A percentile compares a stretch with the other conserved stretches of the same genome.
Evolutionary conservation across 306 rosid species (phyloP).

Genomic region (Casuarina cunninghamiana): DNA sequence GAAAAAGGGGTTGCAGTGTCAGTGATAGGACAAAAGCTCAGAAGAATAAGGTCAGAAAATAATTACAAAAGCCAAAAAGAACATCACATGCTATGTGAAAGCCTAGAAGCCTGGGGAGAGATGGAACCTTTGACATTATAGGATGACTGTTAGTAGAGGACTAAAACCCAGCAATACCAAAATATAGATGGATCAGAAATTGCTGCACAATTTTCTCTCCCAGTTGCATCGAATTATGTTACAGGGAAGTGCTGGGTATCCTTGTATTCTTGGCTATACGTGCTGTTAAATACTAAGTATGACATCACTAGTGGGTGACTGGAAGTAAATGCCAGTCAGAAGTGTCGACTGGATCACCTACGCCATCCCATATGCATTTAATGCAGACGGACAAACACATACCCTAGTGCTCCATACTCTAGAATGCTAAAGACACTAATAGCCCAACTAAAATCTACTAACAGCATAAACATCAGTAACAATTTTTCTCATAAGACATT

Average conservation of each 20-base stretch:
- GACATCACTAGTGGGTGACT: slow-evolving; percentile 32
- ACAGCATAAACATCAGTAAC: not conserved
- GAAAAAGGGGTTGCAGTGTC: slow-evolving; percentile 38
- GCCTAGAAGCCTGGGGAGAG: not conserved
- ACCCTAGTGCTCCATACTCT: not conserved
- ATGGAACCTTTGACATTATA: slow-evolving; percentile 53
- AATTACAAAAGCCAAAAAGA: slow-evolving; percentile 20
- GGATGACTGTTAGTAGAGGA: slow-evolving; percentile 19
- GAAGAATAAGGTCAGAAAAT: slow-evolving; percentile 28
- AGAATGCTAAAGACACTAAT: not conserved
- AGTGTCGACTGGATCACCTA: slow-evolving; percentile 27
- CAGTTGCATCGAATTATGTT: not conserved
- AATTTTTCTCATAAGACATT: not conserved
- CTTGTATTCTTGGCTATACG: slow-evolving; percentile 2
- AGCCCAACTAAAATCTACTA: not conserved
- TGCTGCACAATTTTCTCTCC: slow-evolving; percentile 9
- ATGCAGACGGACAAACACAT: slow-evolving; percentile 13
- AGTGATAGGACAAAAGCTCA: slow-evolving; percentile 17
- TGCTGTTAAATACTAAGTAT: slow-evolving; percentile 29
- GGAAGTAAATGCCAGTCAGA: slow-evolving; percentile 39
- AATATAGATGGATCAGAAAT: slow-evolving; percentile 15
- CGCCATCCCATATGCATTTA: slow-evolving; percentile 23
- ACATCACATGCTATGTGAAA: not conserved
- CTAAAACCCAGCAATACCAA: slow-evolving; percentile 20
- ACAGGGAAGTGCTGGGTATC: not conserved